These are phyloP conservation scores for Pulicaria dysenterica DNA, from an alignment of 129 eudicot genomes.

Conservation along the genomic window DNA sequence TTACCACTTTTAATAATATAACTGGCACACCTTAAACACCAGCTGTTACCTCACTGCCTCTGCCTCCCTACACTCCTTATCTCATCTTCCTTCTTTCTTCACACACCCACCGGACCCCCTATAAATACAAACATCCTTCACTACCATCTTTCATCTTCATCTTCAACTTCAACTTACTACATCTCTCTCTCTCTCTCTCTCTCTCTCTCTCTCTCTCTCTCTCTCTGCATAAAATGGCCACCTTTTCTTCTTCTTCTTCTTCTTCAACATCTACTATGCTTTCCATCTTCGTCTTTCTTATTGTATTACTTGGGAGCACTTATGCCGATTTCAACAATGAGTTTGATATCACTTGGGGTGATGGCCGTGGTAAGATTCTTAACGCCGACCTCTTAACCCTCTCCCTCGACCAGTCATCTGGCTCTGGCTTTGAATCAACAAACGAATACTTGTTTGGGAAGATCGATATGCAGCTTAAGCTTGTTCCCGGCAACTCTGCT, in stretches of 20 bases:
- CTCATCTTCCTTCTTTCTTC: conserved; percentile 23
- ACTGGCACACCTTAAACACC: conserved; percentile 24
- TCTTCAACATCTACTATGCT: background rate
- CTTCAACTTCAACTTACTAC: too few species aligned
- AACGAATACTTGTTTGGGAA: conserved; percentile 59
- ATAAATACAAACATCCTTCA: conserved; percentile 25
- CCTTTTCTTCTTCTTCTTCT: conserved; percentile 1
- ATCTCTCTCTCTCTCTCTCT: too few species aligned
- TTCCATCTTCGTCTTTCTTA: background rate
- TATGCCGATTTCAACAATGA: conserved; percentile 50
- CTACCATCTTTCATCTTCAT: background rate
- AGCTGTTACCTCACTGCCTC: conserved; percentile 20
- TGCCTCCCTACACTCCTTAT: background rate
- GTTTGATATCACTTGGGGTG: conserved; percentile 67
- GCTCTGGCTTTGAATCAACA: conserved; percentile 65
- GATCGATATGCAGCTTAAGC: conserved; percentile 69
- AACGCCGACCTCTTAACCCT: conserved; percentile 50
- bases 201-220: too few species aligned
- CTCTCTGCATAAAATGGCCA: conserved; percentile 1
- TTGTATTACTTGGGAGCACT: conserved; percentile 4
- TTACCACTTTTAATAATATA: background rate
- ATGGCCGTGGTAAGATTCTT: conserved; percentile 60
- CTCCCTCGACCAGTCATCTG: conserved; percentile 53
- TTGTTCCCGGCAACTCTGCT: conserved; percentile 69
- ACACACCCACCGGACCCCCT: background rate